Percentiles rank a stretch among this genome's conserved stretches.
Evolutionary conservation across 202 grass and related monocot species (phyloP).

Genomic region (Schoenoplectus tabernaemontani): DNA sequence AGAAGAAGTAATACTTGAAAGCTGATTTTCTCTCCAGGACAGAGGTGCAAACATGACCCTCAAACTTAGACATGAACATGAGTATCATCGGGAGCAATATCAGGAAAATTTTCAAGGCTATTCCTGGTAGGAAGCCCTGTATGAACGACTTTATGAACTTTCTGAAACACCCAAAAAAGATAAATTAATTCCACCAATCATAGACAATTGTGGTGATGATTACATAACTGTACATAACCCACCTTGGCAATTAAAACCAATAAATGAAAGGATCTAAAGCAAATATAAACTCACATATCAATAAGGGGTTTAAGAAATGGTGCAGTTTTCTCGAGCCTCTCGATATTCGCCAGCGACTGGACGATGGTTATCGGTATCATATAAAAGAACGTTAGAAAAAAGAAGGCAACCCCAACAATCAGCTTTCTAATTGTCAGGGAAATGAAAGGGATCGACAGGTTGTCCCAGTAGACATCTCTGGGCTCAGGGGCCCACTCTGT

Average conservation of each 20-base stretch:
- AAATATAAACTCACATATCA: constrained; percentile 43
- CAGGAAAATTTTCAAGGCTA: constrained; percentile 92
- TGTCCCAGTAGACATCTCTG: constrained; percentile 83
- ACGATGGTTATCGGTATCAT: constrained; percentile 72
- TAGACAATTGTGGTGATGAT: not conserved
- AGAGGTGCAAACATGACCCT: constrained; percentile 73
- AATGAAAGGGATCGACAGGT: constrained; percentile 85
- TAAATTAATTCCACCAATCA: constrained; percentile 27
- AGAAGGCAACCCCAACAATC: constrained; percentile 66
- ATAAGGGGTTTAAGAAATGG: constrained; percentile 82
- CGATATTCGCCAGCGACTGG: constrained; percentile 86
- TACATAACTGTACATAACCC: not conserved
- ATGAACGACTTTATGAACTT: constrained; percentile 66
- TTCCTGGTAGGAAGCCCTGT: constrained; percentile 97
- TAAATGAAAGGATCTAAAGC: not conserved
- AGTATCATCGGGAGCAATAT: constrained; percentile 93
- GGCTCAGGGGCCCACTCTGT: constrained; percentile 96
- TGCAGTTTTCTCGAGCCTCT: constrained; percentile 74
- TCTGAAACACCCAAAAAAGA: constrained; percentile 33
- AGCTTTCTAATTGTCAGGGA: constrained; percentile 65
- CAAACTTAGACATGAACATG: constrained; percentile 97
- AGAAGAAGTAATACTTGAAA: constrained; percentile 83
- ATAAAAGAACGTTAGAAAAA: constrained; percentile 97
- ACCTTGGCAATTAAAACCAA: not conserved
- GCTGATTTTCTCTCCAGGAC: constrained; percentile 77